These are phyloP conservation scores for Phytophthora megakarya DNA, from an alignment of 352 stramenopile species.

Conservation along the genomic window DNA sequence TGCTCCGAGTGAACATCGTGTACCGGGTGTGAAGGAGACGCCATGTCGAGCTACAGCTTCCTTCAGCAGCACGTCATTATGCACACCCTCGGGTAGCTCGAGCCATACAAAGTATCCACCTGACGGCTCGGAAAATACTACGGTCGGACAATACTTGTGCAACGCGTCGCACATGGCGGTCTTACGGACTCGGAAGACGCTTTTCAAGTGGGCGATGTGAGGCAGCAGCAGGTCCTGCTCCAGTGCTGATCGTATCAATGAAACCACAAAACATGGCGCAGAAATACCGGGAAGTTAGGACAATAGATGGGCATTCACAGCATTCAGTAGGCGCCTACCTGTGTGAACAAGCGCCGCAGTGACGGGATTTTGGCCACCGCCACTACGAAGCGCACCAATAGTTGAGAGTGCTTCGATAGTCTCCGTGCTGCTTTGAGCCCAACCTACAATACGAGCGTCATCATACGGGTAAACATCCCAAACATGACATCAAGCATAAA, in stretches of 20 bases:
- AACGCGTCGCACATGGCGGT: constrained; percentile 52
- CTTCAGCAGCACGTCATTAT: constrained; percentile 54
- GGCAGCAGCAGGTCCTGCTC: constrained; percentile 54
- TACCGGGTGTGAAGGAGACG: constrained; percentile 79
- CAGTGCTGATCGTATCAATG: constrained; percentile 44
- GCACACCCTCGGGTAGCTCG: constrained; percentile 54
- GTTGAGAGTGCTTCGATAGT: constrained; percentile 65
- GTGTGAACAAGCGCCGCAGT: constrained; percentile 86
- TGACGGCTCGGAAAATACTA: constrained; percentile 60
- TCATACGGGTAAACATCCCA: no score
- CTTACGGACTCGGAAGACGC: constrained; percentile 51
- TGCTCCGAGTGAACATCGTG: constrained; percentile 55
- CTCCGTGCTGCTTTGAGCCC: constrained; percentile 60
- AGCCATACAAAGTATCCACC: constrained; percentile 90
- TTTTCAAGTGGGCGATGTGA: constrained; percentile 55
- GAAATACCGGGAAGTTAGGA: constrained; percentile 12
- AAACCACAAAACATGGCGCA: constrained; percentile 29
- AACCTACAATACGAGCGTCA: constrained; percentile 39
- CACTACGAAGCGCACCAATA: constrained; percentile 85
- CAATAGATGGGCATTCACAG: constrained; percentile 3
- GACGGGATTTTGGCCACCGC: constrained; percentile 91
- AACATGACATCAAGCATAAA: neutral
- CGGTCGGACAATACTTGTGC: constrained; percentile 42
- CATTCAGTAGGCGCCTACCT: constrained; percentile 40
- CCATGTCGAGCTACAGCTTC: constrained; percentile 53